phyloP scores from a whole-genome alignment of 2,329 filamentous ascomycete genomes.

The Alternaria ethzedia region DNA sequence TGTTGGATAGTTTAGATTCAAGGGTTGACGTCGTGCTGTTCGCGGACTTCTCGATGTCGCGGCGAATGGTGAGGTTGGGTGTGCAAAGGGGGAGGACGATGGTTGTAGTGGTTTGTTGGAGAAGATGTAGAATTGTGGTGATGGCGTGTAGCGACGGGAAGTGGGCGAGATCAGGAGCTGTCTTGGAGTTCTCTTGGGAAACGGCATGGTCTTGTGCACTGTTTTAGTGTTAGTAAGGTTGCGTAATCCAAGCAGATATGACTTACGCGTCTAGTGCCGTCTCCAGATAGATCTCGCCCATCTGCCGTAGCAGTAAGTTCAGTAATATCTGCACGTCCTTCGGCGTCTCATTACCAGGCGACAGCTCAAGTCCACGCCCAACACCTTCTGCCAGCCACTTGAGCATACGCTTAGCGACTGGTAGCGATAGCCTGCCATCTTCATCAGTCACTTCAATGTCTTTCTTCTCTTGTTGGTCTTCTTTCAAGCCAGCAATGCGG shows the following conservation, averaged over 20 bases:
- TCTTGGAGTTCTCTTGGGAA: constrained; percentile 78
- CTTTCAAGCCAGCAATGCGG: constrained; percentile 80
- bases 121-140: constrained; percentile 88
- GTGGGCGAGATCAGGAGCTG: constrained; percentile 86
- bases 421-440: constrained; percentile 80
- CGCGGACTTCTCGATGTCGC: constrained; percentile 86
- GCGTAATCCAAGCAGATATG: background rate
- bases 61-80: constrained; percentile 85
- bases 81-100: constrained; percentile 90
- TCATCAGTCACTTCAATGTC: constrained; percentile 91
- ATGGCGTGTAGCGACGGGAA: constrained; percentile 79
- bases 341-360: constrained; percentile 83
- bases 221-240: constrained; percentile 14
- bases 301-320: constrained; percentile 80
- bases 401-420: constrained; percentile 96
- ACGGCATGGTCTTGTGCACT: constrained; percentile 70
- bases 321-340: constrained; percentile 90
- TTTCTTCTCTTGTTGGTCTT: constrained; percentile 76
- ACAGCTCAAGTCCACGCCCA: constrained; percentile 87
- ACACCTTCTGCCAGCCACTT: constrained; percentile 97
- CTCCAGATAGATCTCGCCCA: constrained; percentile 82
- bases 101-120: constrained; percentile 89
- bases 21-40: constrained; percentile 75
- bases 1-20: constrained; percentile 80
- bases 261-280: constrained; percentile 66